phyloP scores from a whole-genome alignment of 2,329 filamentous ascomycete genomes.

The Amphichorda felina region DNA sequence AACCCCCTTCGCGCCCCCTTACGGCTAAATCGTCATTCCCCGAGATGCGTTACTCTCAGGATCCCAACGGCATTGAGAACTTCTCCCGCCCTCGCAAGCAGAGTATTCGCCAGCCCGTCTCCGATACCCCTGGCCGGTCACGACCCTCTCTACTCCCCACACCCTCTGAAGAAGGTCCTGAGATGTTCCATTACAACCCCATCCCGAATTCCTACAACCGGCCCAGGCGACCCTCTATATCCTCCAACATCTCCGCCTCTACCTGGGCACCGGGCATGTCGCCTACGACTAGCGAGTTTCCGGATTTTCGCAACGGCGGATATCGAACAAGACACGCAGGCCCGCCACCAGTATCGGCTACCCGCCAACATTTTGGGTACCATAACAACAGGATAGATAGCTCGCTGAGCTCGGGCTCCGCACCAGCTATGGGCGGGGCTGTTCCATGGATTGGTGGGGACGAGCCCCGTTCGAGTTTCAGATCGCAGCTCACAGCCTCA shows the following conservation, averaged over 20 bases:
- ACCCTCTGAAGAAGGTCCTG: conserved; percentile 16
- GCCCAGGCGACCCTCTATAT: conserved; percentile 3
- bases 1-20: conserved; percentile 16
- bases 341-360: conserved; percentile 11
- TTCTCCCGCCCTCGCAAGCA: conserved; percentile 48
- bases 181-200: conserved; percentile 8
- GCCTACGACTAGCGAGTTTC: conserved; percentile 24
- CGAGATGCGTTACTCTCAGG: conserved; percentile 22
- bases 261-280: conserved; percentile 5
- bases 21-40: conserved; percentile 17
- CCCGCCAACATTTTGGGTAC: conserved; percentile 15
- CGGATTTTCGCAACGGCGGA: conserved; percentile 15
- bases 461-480: conserved; percentile 42
- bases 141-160: conserved; percentile 14
- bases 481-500: conserved; percentile 42
- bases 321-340: conserved; percentile 14
- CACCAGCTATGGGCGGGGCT: conserved; percentile 16
- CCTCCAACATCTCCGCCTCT: conserved; percentile 3
- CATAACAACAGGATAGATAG: conserved; percentile 20
- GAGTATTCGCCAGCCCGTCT: conserved; percentile 32
- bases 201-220: conserved; percentile 4
- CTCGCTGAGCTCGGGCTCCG: conserved; percentile 19
- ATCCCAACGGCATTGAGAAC: conserved; percentile 32
- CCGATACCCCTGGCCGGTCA: conserved; percentile 18
- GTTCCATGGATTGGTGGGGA: conserved; percentile 37